These are phyloP conservation scores for Sporothrix luriei DNA, from an alignment of 2,329 filamentous ascomycete species.

Conservation along the genomic window DNA sequence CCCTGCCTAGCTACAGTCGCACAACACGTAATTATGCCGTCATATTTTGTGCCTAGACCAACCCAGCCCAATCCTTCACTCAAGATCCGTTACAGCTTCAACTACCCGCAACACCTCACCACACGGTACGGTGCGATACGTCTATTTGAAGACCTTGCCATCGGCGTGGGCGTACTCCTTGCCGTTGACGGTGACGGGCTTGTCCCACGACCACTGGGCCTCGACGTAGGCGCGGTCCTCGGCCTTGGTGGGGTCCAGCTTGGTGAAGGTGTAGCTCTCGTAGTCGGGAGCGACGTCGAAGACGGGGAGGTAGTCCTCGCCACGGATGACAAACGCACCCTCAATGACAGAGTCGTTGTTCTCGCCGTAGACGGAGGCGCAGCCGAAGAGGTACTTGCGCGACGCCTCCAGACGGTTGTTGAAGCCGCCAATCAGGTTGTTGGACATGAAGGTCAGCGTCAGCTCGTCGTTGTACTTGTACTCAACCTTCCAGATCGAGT, in stretches of 20 bases:
- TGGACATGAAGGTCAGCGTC: conserved; percentile 96
- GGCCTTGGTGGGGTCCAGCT: conserved; percentile 85
- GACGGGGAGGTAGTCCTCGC: conserved; percentile 79
- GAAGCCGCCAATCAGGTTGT: conserved; percentile 98
- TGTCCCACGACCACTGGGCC: conserved; percentile 90
- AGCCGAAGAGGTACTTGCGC: conserved; percentile 97
- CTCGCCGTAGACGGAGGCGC: conserved; percentile 82
- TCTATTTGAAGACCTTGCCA: conserved; percentile 99
- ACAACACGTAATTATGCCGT: conserved; percentile 14
- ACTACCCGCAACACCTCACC: neutral
- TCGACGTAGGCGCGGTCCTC: conserved; percentile 87
- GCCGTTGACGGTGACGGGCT: conserved; percentile 74
- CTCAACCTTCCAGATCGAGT: conserved; percentile 89
- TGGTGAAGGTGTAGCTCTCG: conserved; percentile 95
- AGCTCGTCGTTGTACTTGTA: conserved; percentile 99
- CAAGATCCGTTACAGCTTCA: neutral
- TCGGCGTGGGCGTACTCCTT: conserved; percentile 88
- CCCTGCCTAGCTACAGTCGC: conserved; percentile 25
- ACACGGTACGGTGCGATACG: conserved; percentile 15
- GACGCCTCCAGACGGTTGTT: conserved; percentile 95
- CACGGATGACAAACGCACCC: conserved; percentile 93
- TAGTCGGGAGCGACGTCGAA: conserved; percentile 97
- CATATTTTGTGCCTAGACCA: conserved; percentile 1
- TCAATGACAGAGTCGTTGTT: conserved; percentile 88
- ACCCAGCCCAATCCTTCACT: neutral